phyloP scores from a whole-genome alignment of 129 eudicot genomes.

The Kitagawia praeruptora region DNA sequence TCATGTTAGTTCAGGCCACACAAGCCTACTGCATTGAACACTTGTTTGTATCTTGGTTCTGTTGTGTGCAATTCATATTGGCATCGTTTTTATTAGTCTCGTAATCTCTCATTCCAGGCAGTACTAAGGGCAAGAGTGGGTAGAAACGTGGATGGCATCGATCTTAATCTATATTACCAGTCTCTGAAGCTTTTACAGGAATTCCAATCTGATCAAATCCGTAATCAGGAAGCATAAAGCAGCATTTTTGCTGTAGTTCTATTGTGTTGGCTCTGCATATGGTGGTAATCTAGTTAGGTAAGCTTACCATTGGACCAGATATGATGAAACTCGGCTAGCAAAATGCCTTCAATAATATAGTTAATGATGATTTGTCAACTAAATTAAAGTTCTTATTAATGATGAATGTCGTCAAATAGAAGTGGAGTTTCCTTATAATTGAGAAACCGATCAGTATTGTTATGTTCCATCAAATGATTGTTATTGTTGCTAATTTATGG shows the following conservation, averaged over 20 bases:
- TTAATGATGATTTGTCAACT: not conserved
- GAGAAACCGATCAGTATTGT: too few species aligned
- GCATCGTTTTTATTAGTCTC: not conserved
- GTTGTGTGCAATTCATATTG: not conserved
- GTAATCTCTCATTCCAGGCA: slow-evolving; percentile 38
- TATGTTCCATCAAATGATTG: too few species aligned
- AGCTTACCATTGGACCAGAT: not conserved
- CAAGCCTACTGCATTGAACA: not conserved
- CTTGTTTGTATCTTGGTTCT: not conserved
- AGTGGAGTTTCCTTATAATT: not conserved
- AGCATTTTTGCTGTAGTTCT: not conserved
- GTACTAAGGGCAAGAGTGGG: slow-evolving; percentile 81
- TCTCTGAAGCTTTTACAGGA: slow-evolving; percentile 63
- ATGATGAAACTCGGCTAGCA: not conserved
- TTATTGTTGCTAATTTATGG: too few species aligned
- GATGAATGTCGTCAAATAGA: not conserved
- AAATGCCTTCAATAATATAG: not conserved
- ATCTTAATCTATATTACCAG: slow-evolving; percentile 76
- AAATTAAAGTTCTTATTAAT: not conserved
- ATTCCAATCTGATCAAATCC: slow-evolving; percentile 60
- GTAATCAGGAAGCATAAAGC: slow-evolving; percentile 13
- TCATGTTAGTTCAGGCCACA: not conserved
- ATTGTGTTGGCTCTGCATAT: not conserved
- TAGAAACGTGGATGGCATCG: slow-evolving; percentile 89
- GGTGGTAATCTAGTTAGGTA: not conserved